Evolutionary conservation across 2,329 filamentous ascomycete species (phyloP), one percentile per base, ranked within the genome.

Genomic region (Botryosphaeria agaves): DNA sequence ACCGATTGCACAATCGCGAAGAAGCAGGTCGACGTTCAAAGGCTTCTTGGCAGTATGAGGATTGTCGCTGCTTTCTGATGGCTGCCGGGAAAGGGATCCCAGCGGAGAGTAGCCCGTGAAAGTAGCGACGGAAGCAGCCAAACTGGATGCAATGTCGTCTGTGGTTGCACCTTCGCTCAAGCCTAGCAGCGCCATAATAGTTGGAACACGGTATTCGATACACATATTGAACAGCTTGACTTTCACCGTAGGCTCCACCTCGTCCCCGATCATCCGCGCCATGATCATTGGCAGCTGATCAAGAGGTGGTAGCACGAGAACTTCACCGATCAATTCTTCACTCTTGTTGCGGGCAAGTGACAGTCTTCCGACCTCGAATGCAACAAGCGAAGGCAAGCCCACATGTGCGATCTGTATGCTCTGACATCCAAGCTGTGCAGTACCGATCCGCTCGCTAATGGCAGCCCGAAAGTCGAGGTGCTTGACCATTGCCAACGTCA

Each of bases 161-260:
- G 70, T 64, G 1, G 72, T 76, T 4, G 70, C 64, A 39, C 78
- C 69, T 11, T 76, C 69, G 9, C 65, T 63, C 2, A 91, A 62
- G 0, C 72, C 76, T 5, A 92, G 64, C 4, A 92, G 52, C 31
- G 83, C 81, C 62, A 92, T 76, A 1, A 94, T 52, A 0, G 80
- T 82, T 0, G 81, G 69, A 3, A 95, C 79, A 11, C 77, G 76
- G 49, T 98, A 98, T 48, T 98, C 91, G n/a, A 83, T 53, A 35
- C 73, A 76, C 4, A 92, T 42, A 36, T 92, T 84, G 51, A 79
- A 80, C 25, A 95, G 57, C 48, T 92, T 91, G 34, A 94, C 52
- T 49, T 91, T 93, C 40, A 94, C 62, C 5, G 82, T 74, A 0
- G 91, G 87, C 38, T 95, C 87, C 56, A 91, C 81, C 48, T 95